Percentiles rank a stretch among this genome's conserved stretches.
Conservation (phyloP, 495 filamentous ascomycete species). For the Podospora tetraspora region DNA sequence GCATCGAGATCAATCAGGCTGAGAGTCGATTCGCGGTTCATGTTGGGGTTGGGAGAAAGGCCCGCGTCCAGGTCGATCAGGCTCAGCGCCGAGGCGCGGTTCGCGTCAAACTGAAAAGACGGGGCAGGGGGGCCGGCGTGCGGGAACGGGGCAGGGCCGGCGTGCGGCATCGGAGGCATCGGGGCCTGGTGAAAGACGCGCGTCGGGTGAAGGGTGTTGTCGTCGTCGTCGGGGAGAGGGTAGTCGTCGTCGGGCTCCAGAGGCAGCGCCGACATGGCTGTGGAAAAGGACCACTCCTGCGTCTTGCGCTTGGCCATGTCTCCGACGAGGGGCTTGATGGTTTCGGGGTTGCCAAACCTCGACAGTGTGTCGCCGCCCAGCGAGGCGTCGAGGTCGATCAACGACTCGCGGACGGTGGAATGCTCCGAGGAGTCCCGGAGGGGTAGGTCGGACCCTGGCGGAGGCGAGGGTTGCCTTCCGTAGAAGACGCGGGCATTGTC, state of each 20-base stretch:
- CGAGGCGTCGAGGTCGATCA: conserved; percentile 15
- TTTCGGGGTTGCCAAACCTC: conserved; percentile 9
- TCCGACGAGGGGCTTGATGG: conserved; percentile 7
- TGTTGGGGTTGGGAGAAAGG: neutral
- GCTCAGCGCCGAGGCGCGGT: conserved; percentile 4
- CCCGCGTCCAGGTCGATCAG: conserved; percentile 7
- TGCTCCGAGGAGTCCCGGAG: conserved; percentile 9
- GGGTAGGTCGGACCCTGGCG: conserved; percentile 10
- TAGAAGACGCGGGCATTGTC: conserved; percentile 16
- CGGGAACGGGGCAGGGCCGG: neutral
- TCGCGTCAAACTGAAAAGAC: neutral
- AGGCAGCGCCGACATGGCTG: neutral
- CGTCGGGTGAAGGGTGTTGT: neutral
- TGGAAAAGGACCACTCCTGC: neutral
- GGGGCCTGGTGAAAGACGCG: neutral
- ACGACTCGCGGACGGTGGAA: conserved; percentile 10
- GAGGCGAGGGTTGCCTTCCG: conserved; percentile 5
- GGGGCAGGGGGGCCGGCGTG: neutral
- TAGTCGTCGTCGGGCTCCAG: conserved; percentile 15
- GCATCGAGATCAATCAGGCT: conserved; percentile 15
- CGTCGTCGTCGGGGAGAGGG: conserved; percentile 1
- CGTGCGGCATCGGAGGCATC: neutral
- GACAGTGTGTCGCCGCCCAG: conserved; percentile 6
- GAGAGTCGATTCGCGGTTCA: conserved; percentile 9
- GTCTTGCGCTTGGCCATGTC: conserved; percentile 5